phyloP scores from a whole-genome alignment of 2,329 filamentous ascomycete species.

The Fusarium sp. region DNA sequence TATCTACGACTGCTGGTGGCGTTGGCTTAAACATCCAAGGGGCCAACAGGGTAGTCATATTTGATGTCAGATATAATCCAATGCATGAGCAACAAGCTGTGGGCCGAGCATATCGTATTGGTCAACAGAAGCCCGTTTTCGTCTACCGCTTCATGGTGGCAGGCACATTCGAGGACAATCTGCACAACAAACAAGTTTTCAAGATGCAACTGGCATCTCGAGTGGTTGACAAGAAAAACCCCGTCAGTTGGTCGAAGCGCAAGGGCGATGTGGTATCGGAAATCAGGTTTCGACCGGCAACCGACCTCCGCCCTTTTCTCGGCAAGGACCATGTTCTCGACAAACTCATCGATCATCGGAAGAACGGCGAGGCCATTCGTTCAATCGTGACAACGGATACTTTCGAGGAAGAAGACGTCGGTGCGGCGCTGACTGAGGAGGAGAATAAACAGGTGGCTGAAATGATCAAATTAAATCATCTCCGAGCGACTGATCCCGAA shows the following conservation, averaged over 20 bases:
- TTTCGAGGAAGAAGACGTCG: slow-evolving; percentile 77
- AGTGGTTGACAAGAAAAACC: slow-evolving; percentile 87
- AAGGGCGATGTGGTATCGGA: slow-evolving; percentile 69
- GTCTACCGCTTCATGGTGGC: slow-evolving; percentile 86
- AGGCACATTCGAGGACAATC: slow-evolving; percentile 81
- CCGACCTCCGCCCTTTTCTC: slow-evolving; percentile 65
- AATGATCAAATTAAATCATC: slow-evolving; percentile 52
- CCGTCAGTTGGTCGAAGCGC: slow-evolving; percentile 73
- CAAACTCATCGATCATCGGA: slow-evolving; percentile 57
- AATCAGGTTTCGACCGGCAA: slow-evolving; percentile 64
- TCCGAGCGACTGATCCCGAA: slow-evolving; percentile 53
- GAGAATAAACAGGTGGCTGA: slow-evolving; percentile 69
- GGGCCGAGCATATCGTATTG: slow-evolving; percentile 86
- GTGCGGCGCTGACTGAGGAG: slow-evolving; percentile 67
- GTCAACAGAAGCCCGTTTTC: slow-evolving; percentile 82
- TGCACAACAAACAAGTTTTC: slow-evolving; percentile 82
- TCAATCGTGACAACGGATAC: slow-evolving; percentile 77
- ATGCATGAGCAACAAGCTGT: slow-evolving; percentile 87
- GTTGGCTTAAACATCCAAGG: slow-evolving; percentile 86
- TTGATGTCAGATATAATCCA: slow-evolving; percentile 87
- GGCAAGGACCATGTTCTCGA: slow-evolving; percentile 76
- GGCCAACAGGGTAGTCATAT: slow-evolving; percentile 87
- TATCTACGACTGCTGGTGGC: slow-evolving; percentile 86
- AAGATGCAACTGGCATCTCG: slow-evolving; percentile 84
- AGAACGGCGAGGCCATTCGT: slow-evolving; percentile 59